Base-by-base conservation (phyloP, 257 asterid species). In the Rubia yunnanensis region DNA sequence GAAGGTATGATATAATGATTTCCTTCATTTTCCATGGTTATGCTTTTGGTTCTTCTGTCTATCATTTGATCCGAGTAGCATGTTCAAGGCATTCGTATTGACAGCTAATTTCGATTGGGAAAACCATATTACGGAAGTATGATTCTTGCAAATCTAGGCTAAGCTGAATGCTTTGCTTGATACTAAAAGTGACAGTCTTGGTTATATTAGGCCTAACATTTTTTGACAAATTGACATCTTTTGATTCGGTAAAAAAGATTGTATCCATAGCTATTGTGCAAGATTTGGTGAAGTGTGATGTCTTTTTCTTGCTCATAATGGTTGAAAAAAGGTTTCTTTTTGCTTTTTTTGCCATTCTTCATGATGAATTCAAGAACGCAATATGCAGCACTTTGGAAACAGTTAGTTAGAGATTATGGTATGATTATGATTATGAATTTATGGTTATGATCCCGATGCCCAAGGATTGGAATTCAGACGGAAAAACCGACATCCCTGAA, bases 1-100 rank as follows among this genome's bases (percentile, higher is more conserved):
- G 65, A 94, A 90, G 99, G 99, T 94, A 82, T 10, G 6, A 35
- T 55, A 55, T 55, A 5, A 10, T 23, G 17, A 66, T 24, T 5
- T 39, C 49, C 63, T 17, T 18, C 61, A 8, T 65, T 41, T 64
- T 38, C 7, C 15, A 9, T 39, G 5, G 6, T 26, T 49, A 2
- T 18, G 32, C 13, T 57, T 14, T 58, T 7, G 6, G 36, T 32
- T 2, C 36, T 39, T 39, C 18, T 39, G 48, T 5, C 32, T 59
- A 27, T 27, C 58, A 2, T 58, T 24, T 32, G 53, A 15, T 28
- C 34, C 10, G 27, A 39, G 14, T 39, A 39, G 5, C 18, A 39
- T 39, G 48, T 39, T 39, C 14, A 39, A 39, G 48, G 18, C 48
- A 32, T 2, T 32, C 36, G 36, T 32, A 32, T 38, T 38, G 46